A percentile compares a stretch with the other conserved stretches of the same genome.
These are phyloP conservation scores for Epichloe elymi DNA, from an alignment of 2,329 filamentous ascomycete genomes.

Conservation along the genomic window DNA sequence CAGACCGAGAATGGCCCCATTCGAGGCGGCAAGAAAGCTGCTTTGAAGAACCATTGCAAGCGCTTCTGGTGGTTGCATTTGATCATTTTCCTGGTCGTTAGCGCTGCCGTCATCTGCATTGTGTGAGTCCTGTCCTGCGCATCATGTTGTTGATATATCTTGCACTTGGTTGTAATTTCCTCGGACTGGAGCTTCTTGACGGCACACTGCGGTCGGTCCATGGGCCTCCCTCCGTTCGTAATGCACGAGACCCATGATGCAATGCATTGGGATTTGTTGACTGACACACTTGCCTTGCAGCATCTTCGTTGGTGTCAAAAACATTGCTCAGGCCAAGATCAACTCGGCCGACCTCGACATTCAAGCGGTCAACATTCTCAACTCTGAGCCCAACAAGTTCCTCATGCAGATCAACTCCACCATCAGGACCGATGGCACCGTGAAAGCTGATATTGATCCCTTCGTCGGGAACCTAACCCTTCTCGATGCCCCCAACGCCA, in stretches of 20 bases:
- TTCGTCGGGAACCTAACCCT: constrained; percentile 44
- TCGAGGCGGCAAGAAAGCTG: constrained; percentile 22
- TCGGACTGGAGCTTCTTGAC: not conserved
- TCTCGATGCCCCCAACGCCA: constrained; percentile 31
- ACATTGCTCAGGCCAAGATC: constrained; percentile 43
- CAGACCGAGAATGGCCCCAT: constrained; percentile 21
- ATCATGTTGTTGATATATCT: not conserved
- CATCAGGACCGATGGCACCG: constrained; percentile 36
- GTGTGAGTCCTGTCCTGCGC: constrained; percentile 34
- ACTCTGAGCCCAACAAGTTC: constrained; percentile 31
- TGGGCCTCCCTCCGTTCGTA: not conserved
- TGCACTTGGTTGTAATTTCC: not conserved
- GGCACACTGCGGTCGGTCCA: too few species aligned
- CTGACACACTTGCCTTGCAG: constrained; percentile 20
- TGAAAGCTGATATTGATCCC: constrained; percentile 36
- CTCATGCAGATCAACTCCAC: constrained; percentile 43
- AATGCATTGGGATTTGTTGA: not conserved
- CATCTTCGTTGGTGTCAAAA: constrained; percentile 42
- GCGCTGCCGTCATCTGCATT: constrained; percentile 42
- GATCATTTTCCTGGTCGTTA: constrained; percentile 33
- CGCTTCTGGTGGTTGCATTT: constrained; percentile 51
- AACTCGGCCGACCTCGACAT: constrained; percentile 39
- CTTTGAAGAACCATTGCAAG: constrained; percentile 33
- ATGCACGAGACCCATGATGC: not conserved
- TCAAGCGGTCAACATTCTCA: constrained; percentile 35